A percentile compares a stretch with the other conserved stretches of the same genome.
Conservation (phyloP, 768 basidiomycete species). For the Tulasnella sp. region DNA sequence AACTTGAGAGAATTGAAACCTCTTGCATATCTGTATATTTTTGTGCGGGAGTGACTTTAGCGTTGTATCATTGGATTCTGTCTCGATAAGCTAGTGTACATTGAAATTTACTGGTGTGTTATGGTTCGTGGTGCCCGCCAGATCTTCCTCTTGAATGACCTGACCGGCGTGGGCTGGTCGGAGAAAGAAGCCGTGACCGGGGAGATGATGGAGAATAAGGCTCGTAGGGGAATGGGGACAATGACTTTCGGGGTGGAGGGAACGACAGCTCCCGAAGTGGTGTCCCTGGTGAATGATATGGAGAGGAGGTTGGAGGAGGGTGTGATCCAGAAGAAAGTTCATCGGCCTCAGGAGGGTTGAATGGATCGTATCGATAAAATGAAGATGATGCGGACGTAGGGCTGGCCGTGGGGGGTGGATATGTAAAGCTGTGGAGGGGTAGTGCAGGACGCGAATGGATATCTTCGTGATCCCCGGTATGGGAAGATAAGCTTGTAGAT, state of each 20-base stretch:
- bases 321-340: not conserved
- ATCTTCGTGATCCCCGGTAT: not conserved
- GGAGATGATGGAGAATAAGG: slow-evolving; percentile 2
- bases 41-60: slow-evolving; percentile 54
- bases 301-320: not conserved
- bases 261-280: not conserved
- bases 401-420: not conserved
- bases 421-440: not conserved
- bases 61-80: not conserved
- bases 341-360: not conserved
- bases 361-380: slow-evolving; percentile 6
- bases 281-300: not conserved
- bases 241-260: not conserved
- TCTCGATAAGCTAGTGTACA: not conserved
- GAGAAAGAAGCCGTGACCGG: not conserved
- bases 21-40: slow-evolving; percentile 91
- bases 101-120: not conserved
- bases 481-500: not conserved
- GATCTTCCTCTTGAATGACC: not conserved
- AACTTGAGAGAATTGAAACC: slow-evolving; percentile 77
- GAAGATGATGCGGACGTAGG: not conserved
- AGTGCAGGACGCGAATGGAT: not conserved
- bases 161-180: not conserved
- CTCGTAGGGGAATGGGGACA: not conserved
- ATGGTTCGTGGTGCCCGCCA: not conserved